These are phyloP conservation scores for Stenogyne calaminthoides DNA, from an alignment of 305 asterid genomes.

Conservation along the genomic window DNA sequence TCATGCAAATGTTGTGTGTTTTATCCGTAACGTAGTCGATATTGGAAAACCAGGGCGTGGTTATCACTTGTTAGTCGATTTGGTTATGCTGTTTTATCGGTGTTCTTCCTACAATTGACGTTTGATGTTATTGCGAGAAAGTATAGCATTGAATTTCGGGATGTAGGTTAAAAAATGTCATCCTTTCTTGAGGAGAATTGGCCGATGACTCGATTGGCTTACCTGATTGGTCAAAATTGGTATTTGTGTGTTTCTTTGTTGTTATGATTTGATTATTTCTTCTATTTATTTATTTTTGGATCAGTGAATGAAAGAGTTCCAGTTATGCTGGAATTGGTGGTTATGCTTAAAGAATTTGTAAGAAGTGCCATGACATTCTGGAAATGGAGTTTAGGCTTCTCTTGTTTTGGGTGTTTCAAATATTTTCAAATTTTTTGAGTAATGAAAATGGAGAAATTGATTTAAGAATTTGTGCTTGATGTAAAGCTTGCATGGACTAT, in stretches of 20 bases:
- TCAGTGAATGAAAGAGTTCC: conserved; percentile 5
- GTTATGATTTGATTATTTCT: background rate
- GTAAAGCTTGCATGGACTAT: background rate
- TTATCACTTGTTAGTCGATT: conserved; percentile 3
- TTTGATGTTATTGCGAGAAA: background rate
- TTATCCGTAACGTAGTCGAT: background rate
- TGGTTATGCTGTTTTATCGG: background rate
- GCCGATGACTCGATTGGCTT: conserved; percentile 1
- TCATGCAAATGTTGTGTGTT: background rate
- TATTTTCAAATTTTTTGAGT: background rate
- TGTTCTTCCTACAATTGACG: background rate
- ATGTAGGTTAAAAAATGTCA: background rate
- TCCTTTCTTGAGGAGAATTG: conserved; percentile 14
- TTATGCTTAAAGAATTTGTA: background rate
- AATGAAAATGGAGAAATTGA: background rate
- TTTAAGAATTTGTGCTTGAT: background rate
- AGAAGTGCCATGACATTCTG: background rate
- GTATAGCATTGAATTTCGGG: background rate
- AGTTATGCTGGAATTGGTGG: background rate
- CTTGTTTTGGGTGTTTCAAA: background rate
- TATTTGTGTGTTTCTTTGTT: background rate
- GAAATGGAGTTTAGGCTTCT: background rate
- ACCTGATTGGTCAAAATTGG: conserved; percentile 1
- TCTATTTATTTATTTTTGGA: background rate
- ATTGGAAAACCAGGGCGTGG: conserved; percentile 7